phyloP scores from a whole-genome alignment of 257 asterid species.

The Penstemon newberryi region DNA sequence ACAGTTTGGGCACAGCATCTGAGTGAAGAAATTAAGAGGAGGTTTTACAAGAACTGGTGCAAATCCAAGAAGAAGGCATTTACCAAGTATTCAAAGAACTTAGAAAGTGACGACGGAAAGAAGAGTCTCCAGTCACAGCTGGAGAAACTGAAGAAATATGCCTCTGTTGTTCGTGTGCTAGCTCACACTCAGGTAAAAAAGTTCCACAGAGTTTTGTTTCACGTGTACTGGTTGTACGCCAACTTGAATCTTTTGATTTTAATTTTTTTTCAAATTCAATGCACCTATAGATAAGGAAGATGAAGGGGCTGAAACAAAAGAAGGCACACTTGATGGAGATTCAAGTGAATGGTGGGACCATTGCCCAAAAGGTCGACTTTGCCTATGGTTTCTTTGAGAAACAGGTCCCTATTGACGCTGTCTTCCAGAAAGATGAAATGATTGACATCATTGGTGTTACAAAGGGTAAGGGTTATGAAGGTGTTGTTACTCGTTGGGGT shows the following conservation, averaged over 20 bases:
- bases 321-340: constrained; percentile 68
- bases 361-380: constrained; percentile 65
- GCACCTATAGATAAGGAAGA: constrained; percentile 47
- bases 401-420: constrained; percentile 58
- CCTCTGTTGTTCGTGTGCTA: constrained; percentile 48
- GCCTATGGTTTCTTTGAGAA: constrained; percentile 64
- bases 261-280: not conserved
- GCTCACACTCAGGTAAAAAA: constrained; percentile 64
- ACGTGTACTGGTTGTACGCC: not conserved
- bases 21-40: constrained; percentile 61
- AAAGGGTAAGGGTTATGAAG: constrained; percentile 63
- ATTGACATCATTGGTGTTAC: constrained; percentile 64
- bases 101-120: constrained; percentile 60
- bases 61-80: constrained; percentile 72
- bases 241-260: not conserved
- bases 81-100: constrained; percentile 44
- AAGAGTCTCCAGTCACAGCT: constrained; percentile 53
- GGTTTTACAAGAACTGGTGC: constrained; percentile 72
- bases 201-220: not conserved
- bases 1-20: constrained; percentile 71
- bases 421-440: constrained; percentile 68
- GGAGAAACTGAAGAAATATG: constrained; percentile 55
- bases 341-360: constrained; percentile 64
- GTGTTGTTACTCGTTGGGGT: constrained; percentile 75
- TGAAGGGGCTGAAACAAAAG: constrained; percentile 66